A percentile compares a stretch with the other conserved stretches of the same genome.
phyloP scores from a whole-genome alignment of 306 rosid genomes.

The Cucumis melo region DNA sequence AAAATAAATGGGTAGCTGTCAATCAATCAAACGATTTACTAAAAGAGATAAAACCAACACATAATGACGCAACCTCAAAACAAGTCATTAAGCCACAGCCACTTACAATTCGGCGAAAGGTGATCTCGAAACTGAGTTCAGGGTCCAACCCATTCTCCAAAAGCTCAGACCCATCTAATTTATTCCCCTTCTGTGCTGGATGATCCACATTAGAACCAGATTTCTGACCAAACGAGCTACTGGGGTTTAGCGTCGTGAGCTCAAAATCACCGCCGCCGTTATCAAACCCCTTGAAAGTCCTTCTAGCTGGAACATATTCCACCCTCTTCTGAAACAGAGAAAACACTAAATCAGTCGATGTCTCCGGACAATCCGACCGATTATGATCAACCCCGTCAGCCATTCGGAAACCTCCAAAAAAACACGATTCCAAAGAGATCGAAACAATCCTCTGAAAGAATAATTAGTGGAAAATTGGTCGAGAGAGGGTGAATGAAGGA shows the following conservation, averaged over 20 bases:
- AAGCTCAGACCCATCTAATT: conserved; percentile 42
- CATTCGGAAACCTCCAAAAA: background rate
- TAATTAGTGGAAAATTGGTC: background rate
- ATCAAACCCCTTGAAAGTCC: conserved; percentile 39
- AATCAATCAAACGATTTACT: background rate
- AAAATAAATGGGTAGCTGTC: background rate
- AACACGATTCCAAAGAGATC: background rate
- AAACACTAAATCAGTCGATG: conserved; percentile 9
- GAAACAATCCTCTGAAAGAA: background rate
- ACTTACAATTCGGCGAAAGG: conserved; percentile 79
- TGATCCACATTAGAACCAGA: conserved; percentile 5
- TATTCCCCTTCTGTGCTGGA: conserved; percentile 21
- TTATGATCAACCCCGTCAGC: background rate
- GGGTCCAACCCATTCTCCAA: conserved; percentile 71
- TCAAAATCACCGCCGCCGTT: conserved; percentile 41
- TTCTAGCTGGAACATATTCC: conserved; percentile 37
- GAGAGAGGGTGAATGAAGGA: background rate
- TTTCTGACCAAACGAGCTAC: conserved; percentile 16
- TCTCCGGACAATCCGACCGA: conserved; percentile 9
- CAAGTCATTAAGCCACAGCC: background rate
- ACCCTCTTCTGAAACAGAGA: conserved; percentile 26
- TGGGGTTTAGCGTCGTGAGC: conserved; percentile 76
- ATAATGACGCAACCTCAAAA: background rate
- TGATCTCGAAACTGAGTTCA: conserved; percentile 70
- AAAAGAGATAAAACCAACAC: background rate